Base-by-base conservation (phyloP, 169 alveolate genomes). In the Cryptosporidium meleagridis region DNA sequence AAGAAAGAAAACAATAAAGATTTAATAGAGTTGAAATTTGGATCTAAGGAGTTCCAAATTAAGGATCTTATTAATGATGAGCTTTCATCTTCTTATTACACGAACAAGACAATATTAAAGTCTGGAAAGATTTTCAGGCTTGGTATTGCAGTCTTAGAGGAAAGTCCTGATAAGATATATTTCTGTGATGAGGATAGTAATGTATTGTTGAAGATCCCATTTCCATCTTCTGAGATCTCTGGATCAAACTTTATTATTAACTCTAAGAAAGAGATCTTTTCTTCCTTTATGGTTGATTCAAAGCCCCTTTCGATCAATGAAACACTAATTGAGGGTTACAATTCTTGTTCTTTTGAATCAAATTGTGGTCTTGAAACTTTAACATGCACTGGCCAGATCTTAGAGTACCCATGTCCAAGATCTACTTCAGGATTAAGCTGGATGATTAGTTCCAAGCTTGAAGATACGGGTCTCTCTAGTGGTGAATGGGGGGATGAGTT, bases 281-380 rank as follows among this genome's bases (percentile, higher is more conserved):
- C 87, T 6, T 65, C 58, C 33, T 80, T 62, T 18, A 80, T 80
- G 87, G 29, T 80, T 21, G 80, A 80, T 18, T 18, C 48, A 7
- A 21, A 39, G 3, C 33, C 70, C 2, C 26, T 26, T 8, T 39
- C 51, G 9, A 29, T 80, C 7, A 65, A 37, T 48, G 53, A 65
- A 14, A 37, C 58, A 4, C 39, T 80, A 14, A 4, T 65, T 6
- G 68, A 80, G 0, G 87, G 87, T 23, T 80, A 80, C 35, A 44
- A 26, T 0, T n/a, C 62, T 2, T 80, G 87, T 29, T 80, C 87
- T 10, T 80, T 80, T 62, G 75, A 80, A 10, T 80, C 87, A 10
- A 59, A 18, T 37, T 80, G 87, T 41, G 51, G 72, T n/a, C 29
- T 80, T 10, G 68, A 80, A 29, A 44, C 48, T 45, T 41, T 65